These are phyloP conservation scores for Periconia sp. DNA, from an alignment of 2,329 filamentous ascomycete species.

Conservation along the genomic window DNA sequence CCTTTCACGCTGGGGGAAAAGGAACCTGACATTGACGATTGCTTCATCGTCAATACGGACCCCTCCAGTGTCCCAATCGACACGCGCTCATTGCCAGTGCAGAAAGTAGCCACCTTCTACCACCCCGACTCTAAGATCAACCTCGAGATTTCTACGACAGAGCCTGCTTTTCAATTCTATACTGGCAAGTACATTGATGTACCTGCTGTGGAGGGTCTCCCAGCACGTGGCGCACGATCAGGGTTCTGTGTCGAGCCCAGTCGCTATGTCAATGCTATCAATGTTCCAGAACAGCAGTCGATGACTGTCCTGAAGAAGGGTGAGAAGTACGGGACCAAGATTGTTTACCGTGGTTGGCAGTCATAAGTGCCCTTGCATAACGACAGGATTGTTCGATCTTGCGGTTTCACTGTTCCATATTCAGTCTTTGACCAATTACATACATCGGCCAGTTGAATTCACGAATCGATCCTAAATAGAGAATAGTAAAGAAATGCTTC, in stretches of 20 bases:
- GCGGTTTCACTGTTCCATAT: too few relatives aligned
- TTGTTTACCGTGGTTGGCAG: slow-evolving; percentile 85
- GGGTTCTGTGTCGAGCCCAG: slow-evolving; percentile 93
- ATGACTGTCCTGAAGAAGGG: slow-evolving; percentile 85
- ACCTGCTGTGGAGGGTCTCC: slow-evolving; percentile 60
- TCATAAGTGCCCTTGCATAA: slow-evolving; percentile 30
- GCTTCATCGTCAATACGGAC: slow-evolving; percentile 75
- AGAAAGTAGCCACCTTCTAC: slow-evolving; percentile 68
- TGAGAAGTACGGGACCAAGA: slow-evolving; percentile 76
- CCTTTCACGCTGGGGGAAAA: slow-evolving; percentile 71
- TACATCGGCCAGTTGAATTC: too few relatives aligned
- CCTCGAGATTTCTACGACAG: slow-evolving; percentile 85
- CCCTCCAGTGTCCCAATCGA: slow-evolving; percentile 55
- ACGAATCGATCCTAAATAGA: too few relatives aligned
- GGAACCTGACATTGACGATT: slow-evolving; percentile 82
- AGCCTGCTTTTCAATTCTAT: slow-evolving; percentile 97
- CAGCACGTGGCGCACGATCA: slow-evolving; percentile 66
- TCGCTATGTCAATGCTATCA: slow-evolving; percentile 85
- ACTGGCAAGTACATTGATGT: slow-evolving; percentile 84
- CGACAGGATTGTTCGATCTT: too few relatives aligned
- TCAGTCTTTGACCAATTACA: too few relatives aligned
- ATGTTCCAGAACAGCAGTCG: slow-evolving; percentile 75
- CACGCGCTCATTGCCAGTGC: slow-evolving; percentile 60
- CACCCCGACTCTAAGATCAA: slow-evolving; percentile 76
- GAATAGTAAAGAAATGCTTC: too few relatives aligned